Percentiles rank a stretch among this genome's conserved stretches.
phyloP scores from a whole-genome alignment of 208 protist species.

The Entamoeba nuttalli region DNA sequence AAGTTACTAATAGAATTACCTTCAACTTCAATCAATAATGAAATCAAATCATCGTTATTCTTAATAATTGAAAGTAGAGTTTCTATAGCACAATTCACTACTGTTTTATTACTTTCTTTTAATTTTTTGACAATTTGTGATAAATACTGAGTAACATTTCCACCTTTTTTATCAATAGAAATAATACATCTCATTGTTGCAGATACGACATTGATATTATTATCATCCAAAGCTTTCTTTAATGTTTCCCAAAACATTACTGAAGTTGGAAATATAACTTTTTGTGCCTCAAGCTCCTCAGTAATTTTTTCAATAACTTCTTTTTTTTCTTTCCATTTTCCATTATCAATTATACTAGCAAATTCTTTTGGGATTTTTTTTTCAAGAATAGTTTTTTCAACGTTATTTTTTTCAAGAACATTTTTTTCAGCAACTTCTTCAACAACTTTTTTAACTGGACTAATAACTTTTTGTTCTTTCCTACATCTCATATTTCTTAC shows the following conservation, averaged over 20 bases:
- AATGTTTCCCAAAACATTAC: background rate
- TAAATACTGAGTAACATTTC: background rate
- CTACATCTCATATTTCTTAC: background rate
- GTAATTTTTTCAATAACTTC: background rate
- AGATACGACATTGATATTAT: background rate
- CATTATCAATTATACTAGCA: background rate
- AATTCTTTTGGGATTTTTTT: background rate
- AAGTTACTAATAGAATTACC: background rate
- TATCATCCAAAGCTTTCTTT: background rate
- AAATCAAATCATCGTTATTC: background rate
- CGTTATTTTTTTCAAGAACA: background rate
- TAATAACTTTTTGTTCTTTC: background rate
- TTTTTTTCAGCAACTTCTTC: background rate
- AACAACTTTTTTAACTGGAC: background rate
- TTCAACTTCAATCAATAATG: background rate
- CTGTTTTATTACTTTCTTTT: background rate
- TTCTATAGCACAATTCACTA: background rate
- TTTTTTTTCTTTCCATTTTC: background rate
- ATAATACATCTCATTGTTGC: background rate
- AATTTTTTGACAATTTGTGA: background rate
- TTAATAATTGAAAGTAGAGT: background rate
- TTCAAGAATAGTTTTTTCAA: background rate
- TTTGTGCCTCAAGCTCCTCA: background rate
- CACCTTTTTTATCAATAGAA: background rate
- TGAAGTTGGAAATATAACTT: background rate